Evolutionary conservation across 257 asterid species (phyloP).

Genomic region (Mitragyna speciosa): DNA sequence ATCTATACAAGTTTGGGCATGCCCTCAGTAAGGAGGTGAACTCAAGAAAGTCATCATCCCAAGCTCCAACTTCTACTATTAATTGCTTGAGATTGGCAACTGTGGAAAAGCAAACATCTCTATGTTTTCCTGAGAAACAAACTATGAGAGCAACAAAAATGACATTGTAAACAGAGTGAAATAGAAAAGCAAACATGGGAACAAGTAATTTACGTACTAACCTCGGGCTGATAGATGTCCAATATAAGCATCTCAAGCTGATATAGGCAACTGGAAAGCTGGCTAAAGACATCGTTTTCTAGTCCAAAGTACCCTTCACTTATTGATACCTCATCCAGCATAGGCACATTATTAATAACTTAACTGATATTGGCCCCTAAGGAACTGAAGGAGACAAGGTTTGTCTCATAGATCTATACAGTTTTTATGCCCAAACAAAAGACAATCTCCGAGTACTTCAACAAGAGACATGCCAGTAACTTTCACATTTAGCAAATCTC

Average conservation of each 20-base stretch:
- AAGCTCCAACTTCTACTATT: constrained; percentile 42
- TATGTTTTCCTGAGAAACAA: constrained; percentile 33
- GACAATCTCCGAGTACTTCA: constrained; percentile 46
- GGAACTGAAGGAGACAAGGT: constrained; percentile 46
- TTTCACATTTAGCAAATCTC: constrained; percentile 41
- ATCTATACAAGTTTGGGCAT: constrained; percentile 49
- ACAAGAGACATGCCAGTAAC: constrained; percentile 37
- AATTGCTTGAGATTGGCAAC: constrained; percentile 53
- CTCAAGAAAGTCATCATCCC: constrained; percentile 50
- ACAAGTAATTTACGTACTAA: constrained; percentile 19
- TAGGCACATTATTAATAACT: constrained; percentile 41
- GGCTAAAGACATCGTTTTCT: constrained; percentile 43
- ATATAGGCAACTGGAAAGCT: constrained; percentile 47
- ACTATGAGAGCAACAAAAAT: not conserved
- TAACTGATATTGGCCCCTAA: constrained; percentile 38
- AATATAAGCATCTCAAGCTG: constrained; percentile 50
- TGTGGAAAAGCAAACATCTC: constrained; percentile 36
- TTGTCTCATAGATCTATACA: constrained; percentile 45
- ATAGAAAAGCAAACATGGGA: not conserved
- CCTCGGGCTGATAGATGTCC: constrained; percentile 48
- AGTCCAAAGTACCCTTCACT: constrained; percentile 41
- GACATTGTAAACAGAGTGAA: constrained; percentile 4
- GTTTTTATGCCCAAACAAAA: constrained; percentile 39
- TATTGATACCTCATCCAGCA: constrained; percentile 46
- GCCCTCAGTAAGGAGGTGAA: constrained; percentile 40